Percentiles rank a stretch among this genome's conserved stretches.
phyloP scores from a whole-genome alignment of 495 filamentous ascomycete species.

The Podospora pseudocomata region DNA sequence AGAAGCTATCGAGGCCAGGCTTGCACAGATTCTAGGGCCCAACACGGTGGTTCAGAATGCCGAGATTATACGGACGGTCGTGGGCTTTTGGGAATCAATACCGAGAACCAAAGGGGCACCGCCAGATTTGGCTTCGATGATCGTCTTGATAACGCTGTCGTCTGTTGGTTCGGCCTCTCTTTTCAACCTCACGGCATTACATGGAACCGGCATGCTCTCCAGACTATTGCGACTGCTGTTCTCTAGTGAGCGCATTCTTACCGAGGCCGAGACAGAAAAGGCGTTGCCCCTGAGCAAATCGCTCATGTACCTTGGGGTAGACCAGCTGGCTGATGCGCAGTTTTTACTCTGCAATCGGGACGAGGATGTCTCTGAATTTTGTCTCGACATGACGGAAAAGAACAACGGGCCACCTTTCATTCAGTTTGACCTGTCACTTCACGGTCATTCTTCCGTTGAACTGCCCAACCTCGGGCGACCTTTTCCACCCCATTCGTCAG shows the following conservation, averaged over 20 bases:
- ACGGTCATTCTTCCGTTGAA: slow-evolving; percentile 87
- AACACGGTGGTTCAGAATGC: slow-evolving; percentile 58
- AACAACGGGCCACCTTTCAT: slow-evolving; percentile 78
- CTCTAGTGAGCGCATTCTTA: slow-evolving; percentile 41
- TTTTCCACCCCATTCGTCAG: slow-evolving; percentile 69
- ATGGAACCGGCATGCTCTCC: slow-evolving; percentile 71
- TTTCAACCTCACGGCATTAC: slow-evolving; percentile 71
- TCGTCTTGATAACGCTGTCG: slow-evolving; percentile 54
- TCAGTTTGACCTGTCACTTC: slow-evolving; percentile 85
- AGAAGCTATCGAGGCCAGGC: slow-evolving; percentile 36
- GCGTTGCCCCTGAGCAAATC: slow-evolving; percentile 57
- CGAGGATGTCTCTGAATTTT: slow-evolving; percentile 62
- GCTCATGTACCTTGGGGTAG: slow-evolving; percentile 67
- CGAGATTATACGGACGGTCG: slow-evolving; percentile 60
- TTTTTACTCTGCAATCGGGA: slow-evolving; percentile 65
- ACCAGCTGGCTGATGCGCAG: slow-evolving; percentile 71
- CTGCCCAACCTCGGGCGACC: slow-evolving; percentile 73
- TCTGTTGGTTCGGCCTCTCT: slow-evolving; percentile 57
- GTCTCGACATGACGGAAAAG: slow-evolving; percentile 65
- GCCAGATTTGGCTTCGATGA: slow-evolving; percentile 52
- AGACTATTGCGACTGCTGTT: slow-evolving; percentile 68
- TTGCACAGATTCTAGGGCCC: slow-evolving; percentile 49
- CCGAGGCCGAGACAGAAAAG: slow-evolving; percentile 51
- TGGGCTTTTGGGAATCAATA: slow-evolving; percentile 63
- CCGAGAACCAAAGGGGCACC: slow-evolving; percentile 41